A percentile compares a stretch with the other conserved stretches of the same genome.
Evolutionary conservation across 495 filamentous ascomycete species (phyloP).

Genomic region (Penicillium coffeae): DNA sequence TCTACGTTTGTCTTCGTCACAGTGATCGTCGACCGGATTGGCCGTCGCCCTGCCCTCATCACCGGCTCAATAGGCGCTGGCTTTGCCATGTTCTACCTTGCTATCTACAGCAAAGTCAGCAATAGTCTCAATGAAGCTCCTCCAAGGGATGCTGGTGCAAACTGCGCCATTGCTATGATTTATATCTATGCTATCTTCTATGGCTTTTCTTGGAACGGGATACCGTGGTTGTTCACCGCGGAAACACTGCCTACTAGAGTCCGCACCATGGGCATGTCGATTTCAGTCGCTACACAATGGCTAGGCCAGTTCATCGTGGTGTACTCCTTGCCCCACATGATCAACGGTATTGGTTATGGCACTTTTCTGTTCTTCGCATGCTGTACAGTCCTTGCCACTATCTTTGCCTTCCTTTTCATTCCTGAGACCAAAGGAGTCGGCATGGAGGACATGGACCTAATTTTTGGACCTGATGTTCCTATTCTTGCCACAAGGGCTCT

Average conservation of each 20-base stretch:
- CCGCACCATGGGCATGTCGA: too few relatives aligned
- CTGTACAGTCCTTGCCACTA: too few relatives aligned
- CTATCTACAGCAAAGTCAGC: slow-evolving; percentile 49
- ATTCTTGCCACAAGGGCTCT: not conserved
- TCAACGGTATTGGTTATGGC: slow-evolving; percentile 36
- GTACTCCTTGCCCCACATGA: slow-evolving; percentile 32
- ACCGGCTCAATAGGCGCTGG: slow-evolving; percentile 9
- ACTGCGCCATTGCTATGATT: slow-evolving; percentile 57
- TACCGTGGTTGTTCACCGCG: slow-evolving; percentile 35
- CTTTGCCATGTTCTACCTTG: slow-evolving; percentile 64
- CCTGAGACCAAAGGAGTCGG: slow-evolving; percentile 15
- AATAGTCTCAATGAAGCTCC: slow-evolving; percentile 26
- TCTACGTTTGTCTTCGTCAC: slow-evolving; percentile 13
- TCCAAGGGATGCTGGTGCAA: slow-evolving; percentile 31
- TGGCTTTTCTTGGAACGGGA: slow-evolving; percentile 60
- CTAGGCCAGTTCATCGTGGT: slow-evolving; percentile 49
- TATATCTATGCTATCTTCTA: slow-evolving; percentile 67
- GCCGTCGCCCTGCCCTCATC: slow-evolving; percentile 11
- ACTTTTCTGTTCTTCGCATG: slow-evolving; percentile 37
- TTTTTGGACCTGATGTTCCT: slow-evolving; percentile 7
- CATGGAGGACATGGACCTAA: slow-evolving; percentile 14
- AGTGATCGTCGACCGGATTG: slow-evolving; percentile 19
- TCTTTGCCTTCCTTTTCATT: slow-evolving; percentile 44
- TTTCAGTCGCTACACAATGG: too few relatives aligned
- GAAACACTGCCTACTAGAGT: too few relatives aligned